Conservation (phyloP, 2,329 filamentous ascomycete genomes). For the Colletotrichum cereale region DNA sequence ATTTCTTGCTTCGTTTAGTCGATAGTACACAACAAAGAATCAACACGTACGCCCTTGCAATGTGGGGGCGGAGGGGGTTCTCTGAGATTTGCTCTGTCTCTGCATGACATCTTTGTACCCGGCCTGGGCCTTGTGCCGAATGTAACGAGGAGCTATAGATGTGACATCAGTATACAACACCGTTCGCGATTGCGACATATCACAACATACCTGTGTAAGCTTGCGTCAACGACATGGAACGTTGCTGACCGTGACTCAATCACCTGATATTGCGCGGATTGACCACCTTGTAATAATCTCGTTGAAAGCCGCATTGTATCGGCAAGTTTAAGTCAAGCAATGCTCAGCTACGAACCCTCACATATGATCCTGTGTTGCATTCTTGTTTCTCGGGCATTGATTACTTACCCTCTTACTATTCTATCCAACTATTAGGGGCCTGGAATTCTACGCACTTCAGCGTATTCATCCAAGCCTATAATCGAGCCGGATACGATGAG, state of each 20-base stretch:
- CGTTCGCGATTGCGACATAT: conserved; percentile 36
- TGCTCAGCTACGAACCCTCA: not conserved
- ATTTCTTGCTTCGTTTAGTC: not conserved
- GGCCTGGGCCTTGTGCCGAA: not conserved
- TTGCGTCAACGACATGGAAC: conserved; percentile 10
- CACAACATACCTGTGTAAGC: conserved; percentile 20
- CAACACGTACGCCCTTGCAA: not conserved
- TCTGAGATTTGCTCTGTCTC: not conserved
- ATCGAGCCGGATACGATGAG: conserved; percentile 6
- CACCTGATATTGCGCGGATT: not conserved
- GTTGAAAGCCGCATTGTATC: not conserved
- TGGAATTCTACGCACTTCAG: too few relatives aligned
- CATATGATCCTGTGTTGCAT: too few relatives aligned
- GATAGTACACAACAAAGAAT: not conserved
- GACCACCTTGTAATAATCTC: not conserved
- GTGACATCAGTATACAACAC: not conserved
- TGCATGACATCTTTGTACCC: conserved; percentile 1
- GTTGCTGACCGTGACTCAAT: not conserved
- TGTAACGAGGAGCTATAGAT: not conserved
- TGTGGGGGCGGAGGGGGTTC: not conserved
- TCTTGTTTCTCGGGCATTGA: too few relatives aligned
- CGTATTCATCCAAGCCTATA: too few relatives aligned
- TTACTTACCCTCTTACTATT: not conserved
- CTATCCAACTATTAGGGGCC: not conserved
- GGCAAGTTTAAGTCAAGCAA: not conserved